These are phyloP conservation scores for Kwoniella mangroviensis DNA, from an alignment of 768 basidiomycete genomes.

Conservation along the genomic window DNA sequence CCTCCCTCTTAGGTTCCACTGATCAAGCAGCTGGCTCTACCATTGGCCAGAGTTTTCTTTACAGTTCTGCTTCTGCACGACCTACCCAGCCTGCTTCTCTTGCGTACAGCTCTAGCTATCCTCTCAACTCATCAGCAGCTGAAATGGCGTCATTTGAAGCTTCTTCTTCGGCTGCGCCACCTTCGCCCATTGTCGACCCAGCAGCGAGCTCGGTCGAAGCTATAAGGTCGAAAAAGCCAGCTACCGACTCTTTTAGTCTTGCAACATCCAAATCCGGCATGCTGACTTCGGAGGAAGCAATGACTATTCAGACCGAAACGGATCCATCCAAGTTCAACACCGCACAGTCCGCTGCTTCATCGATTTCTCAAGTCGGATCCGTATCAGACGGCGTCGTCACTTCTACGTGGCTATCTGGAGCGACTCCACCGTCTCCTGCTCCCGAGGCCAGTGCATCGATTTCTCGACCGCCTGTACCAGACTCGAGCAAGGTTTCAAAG, in stretches of 20 bases:
- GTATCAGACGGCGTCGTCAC: background rate
- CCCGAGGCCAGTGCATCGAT: background rate
- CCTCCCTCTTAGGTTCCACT: too few species aligned
- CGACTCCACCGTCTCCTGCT: background rate
- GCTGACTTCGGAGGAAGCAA: background rate
- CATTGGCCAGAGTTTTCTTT: too few species aligned
- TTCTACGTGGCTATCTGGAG: background rate
- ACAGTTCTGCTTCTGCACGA: too few species aligned
- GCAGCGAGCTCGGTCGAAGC: background rate
- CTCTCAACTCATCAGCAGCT: background rate
- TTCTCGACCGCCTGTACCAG: background rate
- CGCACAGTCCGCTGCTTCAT: background rate
- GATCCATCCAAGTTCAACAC: background rate
- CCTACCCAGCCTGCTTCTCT: too few species aligned
- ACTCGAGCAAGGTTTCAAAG: background rate
- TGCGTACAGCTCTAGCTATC: background rate
- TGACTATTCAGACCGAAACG: conserved; percentile 3
- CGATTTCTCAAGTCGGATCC: background rate
- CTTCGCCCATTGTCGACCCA: background rate
- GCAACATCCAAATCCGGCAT: background rate
- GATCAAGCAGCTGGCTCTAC: too few species aligned
- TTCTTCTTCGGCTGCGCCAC: background rate
- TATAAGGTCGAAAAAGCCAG: background rate
- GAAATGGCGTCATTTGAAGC: background rate
- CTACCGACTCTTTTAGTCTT: background rate